These are phyloP conservation scores for Trichoderma arundinaceum DNA, from an alignment of 2,329 filamentous ascomycete genomes.

Conservation along the genomic window DNA sequence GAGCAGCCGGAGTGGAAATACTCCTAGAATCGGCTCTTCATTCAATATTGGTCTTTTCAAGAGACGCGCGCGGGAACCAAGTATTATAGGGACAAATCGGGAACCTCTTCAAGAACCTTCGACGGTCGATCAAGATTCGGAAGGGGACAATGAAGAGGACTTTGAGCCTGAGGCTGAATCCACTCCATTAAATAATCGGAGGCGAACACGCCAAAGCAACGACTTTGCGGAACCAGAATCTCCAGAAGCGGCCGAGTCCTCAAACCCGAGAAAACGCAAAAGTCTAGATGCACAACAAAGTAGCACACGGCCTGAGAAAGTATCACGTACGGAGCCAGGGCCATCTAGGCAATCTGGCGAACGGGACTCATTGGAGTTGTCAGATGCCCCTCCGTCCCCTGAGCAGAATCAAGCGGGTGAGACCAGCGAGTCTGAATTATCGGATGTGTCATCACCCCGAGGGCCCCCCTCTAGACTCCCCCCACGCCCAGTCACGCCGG, in stretches of 20 bases:
- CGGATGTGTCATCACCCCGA: constrained; percentile 47
- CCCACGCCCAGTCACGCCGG: constrained; percentile 49
- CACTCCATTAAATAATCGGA: constrained; percentile 62
- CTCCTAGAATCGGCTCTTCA: constrained; percentile 55
- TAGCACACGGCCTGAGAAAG: constrained; percentile 47
- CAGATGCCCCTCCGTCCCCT: constrained; percentile 43
- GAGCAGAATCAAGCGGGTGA: constrained; percentile 35
- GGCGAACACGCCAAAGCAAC: constrained; percentile 46
- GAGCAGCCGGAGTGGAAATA: constrained; percentile 56
- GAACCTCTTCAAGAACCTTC: constrained; percentile 47
- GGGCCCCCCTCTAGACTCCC: constrained; percentile 37
- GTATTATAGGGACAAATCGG: constrained; percentile 62
- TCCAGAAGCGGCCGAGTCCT: constrained; percentile 38
- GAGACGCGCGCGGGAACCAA: constrained; percentile 63
- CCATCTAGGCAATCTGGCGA: constrained; percentile 35
- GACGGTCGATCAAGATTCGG: constrained; percentile 42
- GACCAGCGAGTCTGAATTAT: constrained; percentile 48
- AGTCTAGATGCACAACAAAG: constrained; percentile 53
- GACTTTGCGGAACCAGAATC: constrained; percentile 37
- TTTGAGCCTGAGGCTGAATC: constrained; percentile 71
- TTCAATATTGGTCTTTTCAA: constrained; percentile 65
- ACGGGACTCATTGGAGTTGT: constrained; percentile 42
- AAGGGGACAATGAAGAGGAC: constrained; percentile 52
- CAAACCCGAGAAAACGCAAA: constrained; percentile 61
- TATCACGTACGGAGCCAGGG: constrained; percentile 40